Conservation (phyloP, 2,329 filamentous ascomycete species). For the Trichoderma semiorbis region DNA sequence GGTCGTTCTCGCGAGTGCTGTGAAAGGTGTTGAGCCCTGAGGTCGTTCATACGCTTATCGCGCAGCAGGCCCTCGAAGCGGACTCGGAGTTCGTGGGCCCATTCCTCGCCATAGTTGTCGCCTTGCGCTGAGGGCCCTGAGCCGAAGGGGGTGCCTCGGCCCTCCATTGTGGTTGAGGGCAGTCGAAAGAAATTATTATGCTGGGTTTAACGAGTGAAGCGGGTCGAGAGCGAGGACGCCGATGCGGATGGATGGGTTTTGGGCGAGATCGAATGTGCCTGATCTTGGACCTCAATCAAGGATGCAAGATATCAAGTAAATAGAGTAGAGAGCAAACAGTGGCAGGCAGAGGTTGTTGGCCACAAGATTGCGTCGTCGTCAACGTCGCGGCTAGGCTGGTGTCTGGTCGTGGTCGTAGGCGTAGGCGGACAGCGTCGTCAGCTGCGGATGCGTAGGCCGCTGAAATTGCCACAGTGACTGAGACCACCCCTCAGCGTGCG, state of each 20-base stretch:
- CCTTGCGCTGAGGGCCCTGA: constrained; percentile 28
- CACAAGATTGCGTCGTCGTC: constrained; percentile 13
- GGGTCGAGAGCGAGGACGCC: neutral
- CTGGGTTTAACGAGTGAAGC: constrained; percentile 4
- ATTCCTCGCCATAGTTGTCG: constrained; percentile 61
- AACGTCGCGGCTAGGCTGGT: constrained; percentile 14
- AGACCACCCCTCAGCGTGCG: constrained; percentile 18
- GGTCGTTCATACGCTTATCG: constrained; percentile 80
- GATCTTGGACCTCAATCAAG: neutral
- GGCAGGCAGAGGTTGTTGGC: neutral
- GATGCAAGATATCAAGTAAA: constrained; percentile 2
- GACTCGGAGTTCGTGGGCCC: constrained; percentile 73
- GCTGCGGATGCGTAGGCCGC: constrained; percentile 28
- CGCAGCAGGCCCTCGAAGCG: constrained; percentile 86
- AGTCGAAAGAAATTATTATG: neutral
- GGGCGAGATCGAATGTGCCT: neutral
- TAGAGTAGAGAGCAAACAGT: neutral
- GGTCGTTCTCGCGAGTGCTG: constrained; percentile 50
- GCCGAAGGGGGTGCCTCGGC: constrained; percentile 35
- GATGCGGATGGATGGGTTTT: neutral
- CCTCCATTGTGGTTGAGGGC: constrained; percentile 34
- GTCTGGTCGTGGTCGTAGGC: constrained; percentile 20
- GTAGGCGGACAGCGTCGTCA: constrained; percentile 28
- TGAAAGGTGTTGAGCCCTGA: constrained; percentile 60
- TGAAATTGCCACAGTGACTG: constrained; percentile 21